Evolutionary conservation across 2,329 filamentous ascomycete species (phyloP).

Genomic region (Xylaria sp.): DNA sequence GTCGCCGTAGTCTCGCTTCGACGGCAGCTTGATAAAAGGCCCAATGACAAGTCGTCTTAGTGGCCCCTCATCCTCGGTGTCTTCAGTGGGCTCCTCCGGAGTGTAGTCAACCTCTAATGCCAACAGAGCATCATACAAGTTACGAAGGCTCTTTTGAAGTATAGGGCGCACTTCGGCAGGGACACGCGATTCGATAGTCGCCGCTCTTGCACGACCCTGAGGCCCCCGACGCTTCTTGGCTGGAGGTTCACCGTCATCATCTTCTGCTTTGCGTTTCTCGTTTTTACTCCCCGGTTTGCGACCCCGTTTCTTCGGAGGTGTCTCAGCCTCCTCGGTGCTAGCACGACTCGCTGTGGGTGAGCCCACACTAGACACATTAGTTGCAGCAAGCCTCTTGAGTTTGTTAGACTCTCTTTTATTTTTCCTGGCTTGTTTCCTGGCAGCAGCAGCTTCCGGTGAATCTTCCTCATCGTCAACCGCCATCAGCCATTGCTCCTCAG

Average conservation of each 20-base stretch:
- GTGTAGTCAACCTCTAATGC: slow-evolving; percentile 82
- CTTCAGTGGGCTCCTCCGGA: slow-evolving; percentile 59
- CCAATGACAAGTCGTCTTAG: slow-evolving; percentile 86
- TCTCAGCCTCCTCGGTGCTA: slow-evolving; percentile 83
- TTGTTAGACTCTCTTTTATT: slow-evolving; percentile 83
- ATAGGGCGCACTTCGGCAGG: slow-evolving; percentile 75
- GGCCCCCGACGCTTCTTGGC: slow-evolving; percentile 82
- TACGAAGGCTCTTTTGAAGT: slow-evolving; percentile 83
- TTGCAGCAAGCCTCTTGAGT: slow-evolving; percentile 63
- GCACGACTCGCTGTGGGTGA: slow-evolving; percentile 84
- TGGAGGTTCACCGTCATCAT: slow-evolving; percentile 80
- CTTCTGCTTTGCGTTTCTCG: slow-evolving; percentile 90
- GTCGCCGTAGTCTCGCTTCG: slow-evolving; percentile 89
- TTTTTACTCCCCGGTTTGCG: slow-evolving; percentile 79
- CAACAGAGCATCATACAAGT: slow-evolving; percentile 83
- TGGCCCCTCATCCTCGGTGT: slow-evolving; percentile 67
- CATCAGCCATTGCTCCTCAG: slow-evolving; percentile 98
- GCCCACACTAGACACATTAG: slow-evolving; percentile 62
- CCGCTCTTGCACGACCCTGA: slow-evolving; percentile 74
- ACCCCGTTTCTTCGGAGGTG: slow-evolving; percentile 81
- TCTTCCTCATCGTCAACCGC: slow-evolving; percentile 98
- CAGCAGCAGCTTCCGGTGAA: slow-evolving; percentile 89
- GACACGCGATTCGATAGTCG: slow-evolving; percentile 60
- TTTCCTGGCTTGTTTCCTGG: slow-evolving; percentile 86
- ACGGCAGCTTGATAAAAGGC: slow-evolving; percentile 90